A percentile compares a stretch with the other conserved stretches of the same genome.
These are phyloP conservation scores for Scutellaria minor DNA, from an alignment of 257 asterid genomes.

Conservation along the genomic window DNA sequence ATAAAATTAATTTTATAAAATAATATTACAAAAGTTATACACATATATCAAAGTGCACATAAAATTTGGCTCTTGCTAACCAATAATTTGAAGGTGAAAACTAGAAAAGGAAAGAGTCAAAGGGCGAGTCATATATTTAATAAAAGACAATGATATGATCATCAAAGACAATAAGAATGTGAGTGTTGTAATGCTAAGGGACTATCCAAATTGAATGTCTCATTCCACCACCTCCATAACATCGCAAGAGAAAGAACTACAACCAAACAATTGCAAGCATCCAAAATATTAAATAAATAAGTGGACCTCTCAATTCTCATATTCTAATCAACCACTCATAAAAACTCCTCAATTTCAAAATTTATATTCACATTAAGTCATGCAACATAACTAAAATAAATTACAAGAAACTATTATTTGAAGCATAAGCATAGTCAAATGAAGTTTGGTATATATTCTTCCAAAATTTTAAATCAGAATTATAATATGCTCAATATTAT, in stretches of 20 bases:
- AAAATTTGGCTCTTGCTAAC: background rate
- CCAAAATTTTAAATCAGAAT: background rate
- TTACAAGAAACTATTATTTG: background rate
- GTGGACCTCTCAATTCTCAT: conserved; percentile 36
- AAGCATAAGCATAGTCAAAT: background rate
- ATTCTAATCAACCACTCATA: background rate
- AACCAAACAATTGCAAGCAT: conserved; percentile 44
- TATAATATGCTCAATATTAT: background rate
- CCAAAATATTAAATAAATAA: conserved; percentile 20
- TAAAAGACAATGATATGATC: conserved; percentile 36
- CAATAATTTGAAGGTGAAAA: conserved; percentile 21
- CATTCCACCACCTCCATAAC: conserved; percentile 37
- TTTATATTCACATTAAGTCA: too few species aligned
- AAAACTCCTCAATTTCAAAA: background rate
- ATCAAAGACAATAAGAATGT: conserved; percentile 41
- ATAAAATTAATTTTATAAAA: too few species aligned
- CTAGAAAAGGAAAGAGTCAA: conserved; percentile 29
- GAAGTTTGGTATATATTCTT: background rate
- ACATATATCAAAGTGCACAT: too few species aligned
- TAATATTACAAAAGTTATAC: too few species aligned
- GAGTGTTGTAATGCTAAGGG: conserved; percentile 34
- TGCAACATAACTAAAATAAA: background rate
- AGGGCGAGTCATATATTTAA: background rate
- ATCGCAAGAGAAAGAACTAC: conserved; percentile 32
- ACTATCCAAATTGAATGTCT: conserved; percentile 37